A percentile compares a stretch with the other conserved stretches of the same genome.
Evolutionary conservation across 176 grass and related monocot genomes (phyloP).

Genomic region (Ampelocalamus luodianensis): DNA sequence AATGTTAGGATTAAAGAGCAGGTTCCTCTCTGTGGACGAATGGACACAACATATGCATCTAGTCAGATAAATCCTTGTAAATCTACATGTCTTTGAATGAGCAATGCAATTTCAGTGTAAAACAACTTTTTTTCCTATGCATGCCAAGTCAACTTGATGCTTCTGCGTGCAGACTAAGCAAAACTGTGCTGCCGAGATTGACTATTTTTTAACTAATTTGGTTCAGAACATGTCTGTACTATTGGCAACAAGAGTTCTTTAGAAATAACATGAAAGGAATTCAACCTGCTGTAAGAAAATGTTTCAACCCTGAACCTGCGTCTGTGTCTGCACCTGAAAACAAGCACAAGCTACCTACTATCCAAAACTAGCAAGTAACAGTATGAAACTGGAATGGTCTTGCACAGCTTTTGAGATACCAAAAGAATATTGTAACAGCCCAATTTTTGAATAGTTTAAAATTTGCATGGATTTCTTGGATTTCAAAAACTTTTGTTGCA

Average conservation of each 20-base stretch:
- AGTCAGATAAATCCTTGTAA: neutral
- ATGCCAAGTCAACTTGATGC: slow-evolving; percentile 34
- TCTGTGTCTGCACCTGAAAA: slow-evolving; percentile 45
- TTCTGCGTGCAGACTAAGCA: slow-evolving; percentile 20
- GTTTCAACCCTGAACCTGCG: slow-evolving; percentile 40
- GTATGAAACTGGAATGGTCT: slow-evolving; percentile 29
- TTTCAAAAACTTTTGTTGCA: no score
- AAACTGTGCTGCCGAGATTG: neutral
- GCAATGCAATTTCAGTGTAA: slow-evolving; percentile 13
- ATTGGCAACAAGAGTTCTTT: slow-evolving; percentile 19
- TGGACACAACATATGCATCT: neutral
- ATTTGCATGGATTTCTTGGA: no score
- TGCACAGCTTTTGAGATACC: neutral
- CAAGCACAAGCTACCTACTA: slow-evolving; percentile 31
- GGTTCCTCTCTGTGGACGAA: slow-evolving; percentile 11
- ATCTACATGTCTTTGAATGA: slow-evolving; percentile 7
- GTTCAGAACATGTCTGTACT: slow-evolving; percentile 30
- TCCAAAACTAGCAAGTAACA: neutral
- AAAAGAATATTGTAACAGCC: neutral
- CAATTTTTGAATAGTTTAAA: no score
- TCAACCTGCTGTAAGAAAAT: slow-evolving; percentile 16
- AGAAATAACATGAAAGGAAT: slow-evolving; percentile 11
- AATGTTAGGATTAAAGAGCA: neutral
- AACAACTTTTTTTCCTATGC: neutral
- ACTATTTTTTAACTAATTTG: neutral